Evolutionary conservation across 2,329 filamentous ascomycete genomes (phyloP).

Genomic region (Aspergillus pseudotamarii): DNA sequence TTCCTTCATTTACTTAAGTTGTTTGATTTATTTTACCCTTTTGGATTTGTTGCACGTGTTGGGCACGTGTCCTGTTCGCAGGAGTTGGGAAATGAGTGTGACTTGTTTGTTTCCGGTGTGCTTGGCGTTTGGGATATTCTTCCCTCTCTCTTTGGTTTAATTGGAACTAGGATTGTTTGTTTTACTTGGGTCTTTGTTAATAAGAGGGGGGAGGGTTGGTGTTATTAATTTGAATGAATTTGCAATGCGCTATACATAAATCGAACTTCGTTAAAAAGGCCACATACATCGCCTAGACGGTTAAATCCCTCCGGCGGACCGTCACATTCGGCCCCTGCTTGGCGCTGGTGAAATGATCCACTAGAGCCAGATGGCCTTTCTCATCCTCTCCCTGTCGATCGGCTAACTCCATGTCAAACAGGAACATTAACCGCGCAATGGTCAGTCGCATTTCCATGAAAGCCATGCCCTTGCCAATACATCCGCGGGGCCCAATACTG

Average conservation of each 20-base stretch:
- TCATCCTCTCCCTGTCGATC: conserved; percentile 39
- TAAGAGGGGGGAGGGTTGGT: background rate
- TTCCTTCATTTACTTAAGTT: background rate
- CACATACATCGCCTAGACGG: background rate
- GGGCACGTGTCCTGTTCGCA: conserved; percentile 9
- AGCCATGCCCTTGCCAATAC: conserved; percentile 48
- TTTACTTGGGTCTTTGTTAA: background rate
- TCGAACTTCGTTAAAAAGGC: background rate
- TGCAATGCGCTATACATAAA: background rate
- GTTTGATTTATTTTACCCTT: background rate
- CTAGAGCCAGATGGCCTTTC: conserved; percentile 37
- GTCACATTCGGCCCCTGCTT: conserved; percentile 43
- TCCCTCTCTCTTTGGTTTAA: background rate
- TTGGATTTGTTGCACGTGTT: conserved; percentile 7
- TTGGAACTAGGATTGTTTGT: background rate
- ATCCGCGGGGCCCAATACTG: conserved; percentile 45
- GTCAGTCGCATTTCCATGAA: conserved; percentile 47
- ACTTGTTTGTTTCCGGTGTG: background rate
- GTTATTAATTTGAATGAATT: background rate
- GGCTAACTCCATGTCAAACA: conserved; percentile 42
- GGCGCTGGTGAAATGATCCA: conserved; percentile 43
- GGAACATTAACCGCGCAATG: conserved; percentile 41
- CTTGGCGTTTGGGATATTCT: background rate
- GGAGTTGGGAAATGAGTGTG: background rate
- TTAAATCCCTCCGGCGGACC: conserved; percentile 7